Conservation (phyloP, 1,139 yeast genomes). For the Saccharomyces hybrid region DNA sequence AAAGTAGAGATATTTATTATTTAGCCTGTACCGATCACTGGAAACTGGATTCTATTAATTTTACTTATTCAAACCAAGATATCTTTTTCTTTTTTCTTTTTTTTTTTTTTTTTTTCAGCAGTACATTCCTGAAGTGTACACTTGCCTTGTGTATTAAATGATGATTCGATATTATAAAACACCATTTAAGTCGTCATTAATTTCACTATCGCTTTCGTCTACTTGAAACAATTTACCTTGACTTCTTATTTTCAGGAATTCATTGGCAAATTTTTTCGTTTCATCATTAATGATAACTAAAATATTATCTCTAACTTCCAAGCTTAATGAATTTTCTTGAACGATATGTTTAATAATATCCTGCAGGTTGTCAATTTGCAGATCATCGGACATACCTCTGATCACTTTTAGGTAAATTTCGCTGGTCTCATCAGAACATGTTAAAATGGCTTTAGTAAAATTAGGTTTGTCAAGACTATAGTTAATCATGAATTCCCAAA, state of each 20-base stretch:
- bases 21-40: not conserved
- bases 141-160: no score
- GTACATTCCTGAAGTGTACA: not conserved
- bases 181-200: not conserved
- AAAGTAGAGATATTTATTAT: not conserved
- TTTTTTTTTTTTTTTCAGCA: not conserved
- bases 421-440: constrained; percentile 57
- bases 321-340: constrained; percentile 53
- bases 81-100: not conserved
- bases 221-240: constrained; percentile 40
- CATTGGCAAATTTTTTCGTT: constrained; percentile 40
- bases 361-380: constrained; percentile 59
- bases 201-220: constrained; percentile 5
- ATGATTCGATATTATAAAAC: not conserved
- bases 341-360: constrained; percentile 55
- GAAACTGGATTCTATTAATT: not conserved
- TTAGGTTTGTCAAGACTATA: constrained; percentile 65
- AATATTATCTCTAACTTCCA: constrained; percentile 51
- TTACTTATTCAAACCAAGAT: no score
- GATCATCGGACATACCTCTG: constrained; percentile 51
- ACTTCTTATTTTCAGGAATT: constrained; percentile 34
- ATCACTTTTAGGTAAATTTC: constrained; percentile 60
- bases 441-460: constrained; percentile 67
- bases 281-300: constrained; percentile 56
- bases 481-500: constrained; percentile 66